Conservation (phyloP, 148 eudicot species). For the Fagopyrum tataricum region DNA sequence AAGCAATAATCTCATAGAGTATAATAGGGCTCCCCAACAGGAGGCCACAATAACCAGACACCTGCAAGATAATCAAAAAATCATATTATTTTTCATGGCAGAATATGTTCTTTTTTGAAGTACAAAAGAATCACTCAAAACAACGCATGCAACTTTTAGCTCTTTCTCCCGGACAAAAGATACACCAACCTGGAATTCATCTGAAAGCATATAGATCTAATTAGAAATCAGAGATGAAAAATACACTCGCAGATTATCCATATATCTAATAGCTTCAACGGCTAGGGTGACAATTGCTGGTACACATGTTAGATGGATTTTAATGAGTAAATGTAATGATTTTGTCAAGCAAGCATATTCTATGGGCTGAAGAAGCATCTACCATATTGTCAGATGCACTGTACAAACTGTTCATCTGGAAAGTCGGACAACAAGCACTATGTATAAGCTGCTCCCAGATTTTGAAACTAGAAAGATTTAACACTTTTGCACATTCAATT, state of each 20-base stretch:
- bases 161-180: neutral
- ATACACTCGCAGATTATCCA: neutral
- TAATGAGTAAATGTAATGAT: no score
- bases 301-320: neutral
- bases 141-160: neutral
- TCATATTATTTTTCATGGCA: neutral
- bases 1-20: constrained; percentile 90
- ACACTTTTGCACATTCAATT: no score
- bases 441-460: no score
- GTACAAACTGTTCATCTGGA: no score
- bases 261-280: neutral
- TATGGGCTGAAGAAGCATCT: neutral
- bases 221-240: neutral
- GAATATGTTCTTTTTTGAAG: neutral
- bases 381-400: neutral
- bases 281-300: neutral
- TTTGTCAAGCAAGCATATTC: neutral
- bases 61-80: constrained; percentile 38
- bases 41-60: constrained; percentile 97
- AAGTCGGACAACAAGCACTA: no score
- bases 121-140: neutral
- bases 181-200: neutral
- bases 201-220: neutral
- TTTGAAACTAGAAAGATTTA: no score
- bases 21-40: constrained; percentile 87